Conservation (phyloP, 2,329 filamentous ascomycete species). For the Colletotrichum acutatum region DNA sequence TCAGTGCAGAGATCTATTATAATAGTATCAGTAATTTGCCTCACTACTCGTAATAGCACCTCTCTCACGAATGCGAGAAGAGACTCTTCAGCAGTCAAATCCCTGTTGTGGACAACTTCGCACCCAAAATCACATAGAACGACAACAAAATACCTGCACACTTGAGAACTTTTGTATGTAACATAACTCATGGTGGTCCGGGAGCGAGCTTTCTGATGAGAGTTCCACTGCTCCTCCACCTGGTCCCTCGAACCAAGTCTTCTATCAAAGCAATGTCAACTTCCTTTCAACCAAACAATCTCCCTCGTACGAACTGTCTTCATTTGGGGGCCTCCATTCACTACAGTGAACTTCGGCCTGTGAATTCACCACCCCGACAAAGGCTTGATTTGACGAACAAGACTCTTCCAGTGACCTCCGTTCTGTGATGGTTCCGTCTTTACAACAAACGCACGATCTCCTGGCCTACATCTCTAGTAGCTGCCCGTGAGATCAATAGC, state of each 20-base stretch:
- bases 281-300: background rate
- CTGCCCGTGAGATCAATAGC: slow-evolving; percentile 34
- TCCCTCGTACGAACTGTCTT: no score
- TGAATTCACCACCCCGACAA: background rate
- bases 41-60: background rate
- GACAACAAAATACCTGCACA: background rate
- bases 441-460: background rate
- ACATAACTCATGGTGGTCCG: background rate
- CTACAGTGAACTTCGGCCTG: background rate
- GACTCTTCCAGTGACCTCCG: background rate
- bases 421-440: background rate
- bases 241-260: background rate
- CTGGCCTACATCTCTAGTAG: slow-evolving; percentile 4
- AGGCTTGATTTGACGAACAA: background rate
- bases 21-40: background rate
- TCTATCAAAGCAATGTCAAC: background rate
- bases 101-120: background rate
- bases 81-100: background rate
- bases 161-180: background rate
- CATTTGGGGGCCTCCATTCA: background rate
- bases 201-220: background rate
- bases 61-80: background rate
- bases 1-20: background rate
- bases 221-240: background rate
- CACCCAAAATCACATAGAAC: background rate